Evolutionary conservation across 2,329 filamentous ascomycete species (phyloP), one percentile per base, ranked within the genome.

Genomic region (Curvularia spicifera): DNA sequence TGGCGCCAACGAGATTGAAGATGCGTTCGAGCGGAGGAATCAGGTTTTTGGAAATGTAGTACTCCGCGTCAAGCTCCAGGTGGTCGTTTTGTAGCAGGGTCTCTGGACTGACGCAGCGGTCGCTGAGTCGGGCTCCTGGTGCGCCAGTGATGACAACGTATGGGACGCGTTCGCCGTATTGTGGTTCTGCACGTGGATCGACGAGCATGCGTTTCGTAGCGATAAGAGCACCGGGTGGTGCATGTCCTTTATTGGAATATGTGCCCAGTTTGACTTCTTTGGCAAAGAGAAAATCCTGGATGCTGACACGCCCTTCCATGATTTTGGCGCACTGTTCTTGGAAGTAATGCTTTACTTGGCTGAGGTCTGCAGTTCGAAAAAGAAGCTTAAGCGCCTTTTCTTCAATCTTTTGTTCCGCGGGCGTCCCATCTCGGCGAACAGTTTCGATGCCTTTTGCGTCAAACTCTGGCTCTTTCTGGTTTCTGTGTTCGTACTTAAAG

Each of bases 381-480:
- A 99, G 84, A 2, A 96, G 84, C 72, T 91, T 93, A 35, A 99
- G 82, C 0, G 91, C 90, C 68, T 91, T 95, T 75, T 98, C 95
- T 77, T 97, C 92, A 46, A 99, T 96, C 80, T 95, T 97, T 74
- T 98, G 94, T 77, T 97, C 92, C 0, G 93, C 94, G 0, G 94
- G 93, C 0, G 93, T 98, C 39, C 95, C 95, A 74, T 99, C 95
- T 48, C 95, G 87, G 1, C 96, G 88, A 7, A 99, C 94, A 0
- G 96, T 99, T 80, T 99, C 96, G 63, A 98, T 99, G 29, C 96
- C 95, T 77, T 99, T 99, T 56, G 95, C 96, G 74, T 99, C 96
- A 65, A 98, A 98, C 1, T 96, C 91, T 0, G 95, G 94, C 64
- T 88, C 87, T 8, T 76, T 80, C 72, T 99, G 95, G 15, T 84